Evolutionary conservation across 139 green algal genomes (phyloP), one percentile per base, ranked within the genome.

Genomic region (Closterium sp.): DNA sequence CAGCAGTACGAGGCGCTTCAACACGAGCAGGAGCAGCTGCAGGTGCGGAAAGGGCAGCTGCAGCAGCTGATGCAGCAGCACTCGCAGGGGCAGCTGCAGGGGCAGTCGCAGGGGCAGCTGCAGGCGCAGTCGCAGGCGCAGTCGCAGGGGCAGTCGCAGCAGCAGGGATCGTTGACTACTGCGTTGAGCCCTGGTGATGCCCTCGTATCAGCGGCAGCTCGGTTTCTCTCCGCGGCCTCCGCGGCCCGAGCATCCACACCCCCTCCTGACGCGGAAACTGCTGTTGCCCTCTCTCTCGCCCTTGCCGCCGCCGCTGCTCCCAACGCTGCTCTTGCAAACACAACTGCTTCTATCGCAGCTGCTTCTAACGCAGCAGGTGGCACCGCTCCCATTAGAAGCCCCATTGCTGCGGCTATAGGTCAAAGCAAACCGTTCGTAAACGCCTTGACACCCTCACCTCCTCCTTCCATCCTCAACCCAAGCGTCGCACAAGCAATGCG

Each of bases 21-120:
- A 24, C 85, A 87, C 19, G 28, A 87, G 85, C 85, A 87, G 85
- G 19, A 87, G 27, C 85, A 87, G 85, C 85, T 32, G 85, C 85
- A 87, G 85, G 19, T 32, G 22, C 85, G 28, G 85, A 30, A 87
- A 32, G 85, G 28, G 85, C 85, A 87, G 85, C 85, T 32, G 85
- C 85, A 87, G 85, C 85, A 87, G 85, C 22, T 32, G 85, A 22
- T 32, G 85, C 85, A 87, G 85, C 85, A 87, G 85, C 85, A 87
- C 1, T 31, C 28, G 85, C 85, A 87, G 85, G 28, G 28, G 85
- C 85, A 87, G n/a, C 22, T 21, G n/a, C 85, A 87, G 85, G 28
- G 28, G 13, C n/a, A 87, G 85, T 31, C n/a, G 10, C 85, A 87
- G 79, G 24, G 0, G 79, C 79, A 86, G 79, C 13, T 7, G 79